A percentile compares a stretch with the other conserved stretches of the same genome.
Conservation (phyloP, 164 flowering plant species). For the Paratinospora sagittata region DNA sequence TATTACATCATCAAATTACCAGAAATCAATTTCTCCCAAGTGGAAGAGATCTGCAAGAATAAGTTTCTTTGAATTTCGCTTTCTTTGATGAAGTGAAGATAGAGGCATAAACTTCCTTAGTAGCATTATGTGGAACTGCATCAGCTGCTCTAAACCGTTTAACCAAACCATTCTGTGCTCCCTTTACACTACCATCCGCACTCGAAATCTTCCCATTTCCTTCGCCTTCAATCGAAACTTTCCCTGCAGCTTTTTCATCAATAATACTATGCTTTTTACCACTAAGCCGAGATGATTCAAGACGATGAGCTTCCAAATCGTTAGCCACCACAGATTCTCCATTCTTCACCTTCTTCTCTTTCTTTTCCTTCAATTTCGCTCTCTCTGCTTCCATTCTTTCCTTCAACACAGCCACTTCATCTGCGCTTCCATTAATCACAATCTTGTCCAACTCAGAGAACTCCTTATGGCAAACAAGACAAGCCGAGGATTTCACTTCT, state of each 20-base stretch:
- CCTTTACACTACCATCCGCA: slow-evolving; percentile 26
- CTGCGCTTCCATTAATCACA: slow-evolving; percentile 74
- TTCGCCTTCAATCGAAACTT: slow-evolving; percentile 28
- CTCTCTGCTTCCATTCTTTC: slow-evolving; percentile 64
- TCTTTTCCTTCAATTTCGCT: slow-evolving; percentile 52
- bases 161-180: slow-evolving; percentile 20
- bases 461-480: slow-evolving; percentile 72
- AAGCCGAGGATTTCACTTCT: slow-evolving; percentile 68
- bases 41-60: slow-evolving; percentile 82
- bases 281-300: slow-evolving; percentile 23
- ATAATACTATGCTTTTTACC: slow-evolving; percentile 58
- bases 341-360: slow-evolving; percentile 40
- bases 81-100: slow-evolving; percentile 90
- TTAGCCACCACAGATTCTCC: slow-evolving; percentile 22
- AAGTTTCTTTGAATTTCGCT: slow-evolving; percentile 72
- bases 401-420: slow-evolving; percentile 70
- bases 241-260: slow-evolving; percentile 27
- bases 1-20: slow-evolving; percentile 1
- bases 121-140: slow-evolving; percentile 65
- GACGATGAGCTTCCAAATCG: slow-evolving; percentile 19
- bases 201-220: slow-evolving; percentile 30
- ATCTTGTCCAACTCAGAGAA: slow-evolving; percentile 69
- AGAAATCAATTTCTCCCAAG: slow-evolving; percentile 72
- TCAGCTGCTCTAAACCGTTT: slow-evolving; percentile 64
- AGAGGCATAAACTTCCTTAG: slow-evolving; percentile 75